Percentiles rank a stretch among this genome's conserved stretches.
Conservation (phyloP, 2,329 filamentous ascomycete species). For the Rhytidhysteron rufulum region DNA sequence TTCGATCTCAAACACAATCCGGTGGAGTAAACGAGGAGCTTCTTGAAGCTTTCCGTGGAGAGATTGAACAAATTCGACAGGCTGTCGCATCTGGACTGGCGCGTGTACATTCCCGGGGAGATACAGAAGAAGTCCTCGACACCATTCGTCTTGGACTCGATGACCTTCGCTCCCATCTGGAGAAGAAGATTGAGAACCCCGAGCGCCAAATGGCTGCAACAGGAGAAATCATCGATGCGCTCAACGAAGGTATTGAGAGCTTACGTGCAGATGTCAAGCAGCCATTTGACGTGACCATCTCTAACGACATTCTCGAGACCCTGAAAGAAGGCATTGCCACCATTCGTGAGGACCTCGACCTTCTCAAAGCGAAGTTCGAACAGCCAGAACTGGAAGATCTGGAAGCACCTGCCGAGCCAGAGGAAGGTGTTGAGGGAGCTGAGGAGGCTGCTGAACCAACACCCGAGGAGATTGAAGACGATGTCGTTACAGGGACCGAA, state of each 20-base stretch:
- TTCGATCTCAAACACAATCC: conserved; percentile 26
- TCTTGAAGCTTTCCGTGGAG: conserved; percentile 49
- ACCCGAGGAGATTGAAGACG: no score
- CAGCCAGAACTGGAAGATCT: conserved; percentile 49
- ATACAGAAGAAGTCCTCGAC: conserved; percentile 48
- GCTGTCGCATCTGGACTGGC: conserved; percentile 38
- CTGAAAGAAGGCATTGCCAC: conserved; percentile 76
- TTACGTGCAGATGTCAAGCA: conserved; percentile 75
- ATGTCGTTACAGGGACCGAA: conserved; percentile 49
- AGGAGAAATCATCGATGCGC: conserved; percentile 57
- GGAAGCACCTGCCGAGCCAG: no score
- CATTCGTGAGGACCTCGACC: conserved; percentile 74
- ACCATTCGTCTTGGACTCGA: conserved; percentile 48
- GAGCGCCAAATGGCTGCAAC: conserved; percentile 53
- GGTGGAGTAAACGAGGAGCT: conserved; percentile 46
- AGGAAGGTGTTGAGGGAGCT: no score
- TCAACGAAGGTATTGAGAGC: conserved; percentile 68
- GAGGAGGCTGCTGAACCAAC: no score
- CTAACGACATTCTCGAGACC: conserved; percentile 84
- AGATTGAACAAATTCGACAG: conserved; percentile 46
- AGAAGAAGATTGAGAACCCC: conserved; percentile 51
- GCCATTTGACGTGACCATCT: conserved; percentile 75
- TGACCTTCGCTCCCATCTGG: conserved; percentile 46
- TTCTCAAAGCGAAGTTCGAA: conserved; percentile 58
- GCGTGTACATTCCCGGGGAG: conserved; percentile 37